Base-by-base conservation (phyloP, 2,329 filamentous ascomycete species). In the Talaromyces atroroseus region DNA sequence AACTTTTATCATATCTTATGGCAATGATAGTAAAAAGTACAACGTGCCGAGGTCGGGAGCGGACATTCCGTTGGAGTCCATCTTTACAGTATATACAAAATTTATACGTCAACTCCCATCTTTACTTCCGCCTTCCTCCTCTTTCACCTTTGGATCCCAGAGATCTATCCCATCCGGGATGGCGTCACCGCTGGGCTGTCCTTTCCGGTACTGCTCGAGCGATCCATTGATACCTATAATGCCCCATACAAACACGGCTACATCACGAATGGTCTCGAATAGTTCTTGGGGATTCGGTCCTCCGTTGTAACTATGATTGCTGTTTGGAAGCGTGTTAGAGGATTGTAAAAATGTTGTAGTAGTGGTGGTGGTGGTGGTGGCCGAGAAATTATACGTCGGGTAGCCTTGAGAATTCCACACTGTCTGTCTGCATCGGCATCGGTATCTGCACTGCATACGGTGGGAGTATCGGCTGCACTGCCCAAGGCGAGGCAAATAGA, bases 191-290 rank as follows among this genome's bases (percentile, higher is more conserved):
- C 71, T 74, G 1, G 88, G 84, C 26, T 74, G 77, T 2, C 88
- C 87, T 4, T 76, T 78, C 47, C 82, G 78, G 64, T 86, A 87
- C 2, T 82, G 78, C 16, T 85, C 83, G 54, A 92, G 73, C 42
- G 83, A 86, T 14, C 87, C 87, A 68, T 94, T 92, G 75, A 92
- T 92, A 21, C 89, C 89, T 23, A 85, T 83, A 11, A 92, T 74
- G 1, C 86, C 87, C 89, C 89, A 95, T 10, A 89, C 89, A 68
- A 95, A 94, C n/a, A 94, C 87, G 1, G 88, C 89, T 49, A 92
- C 87, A 54, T 94, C 89, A 56, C 88, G 85, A 62, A 95, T 95
- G 2, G 86, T 87, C 54, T 81, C 80, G 87, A 94, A 90, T 64
- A 94, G 83, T 79, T 48, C 79, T 67, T 18, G 80, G 76, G 38